phyloP scores from a whole-genome alignment of 192 early-diverging fungal genomes.

The Coemansia umbellata region DNA sequence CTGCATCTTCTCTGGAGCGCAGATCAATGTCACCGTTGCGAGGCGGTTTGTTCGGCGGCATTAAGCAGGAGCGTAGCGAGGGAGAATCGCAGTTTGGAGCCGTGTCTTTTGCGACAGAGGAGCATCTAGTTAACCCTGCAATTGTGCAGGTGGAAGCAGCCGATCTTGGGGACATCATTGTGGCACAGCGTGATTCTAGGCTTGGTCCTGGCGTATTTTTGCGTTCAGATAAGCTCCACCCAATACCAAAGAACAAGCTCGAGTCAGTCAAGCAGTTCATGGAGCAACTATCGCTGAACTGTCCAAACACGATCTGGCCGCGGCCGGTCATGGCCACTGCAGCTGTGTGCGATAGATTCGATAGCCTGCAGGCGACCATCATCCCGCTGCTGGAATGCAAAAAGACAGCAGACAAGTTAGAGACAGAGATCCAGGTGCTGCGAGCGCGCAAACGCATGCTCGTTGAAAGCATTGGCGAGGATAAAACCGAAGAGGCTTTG shows the following conservation, averaged over 20 bases:
- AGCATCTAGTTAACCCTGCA: slow-evolving; percentile 32
- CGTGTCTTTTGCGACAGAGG: slow-evolving; percentile 39
- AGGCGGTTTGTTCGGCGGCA: not conserved
- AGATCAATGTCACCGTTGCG: slow-evolving; percentile 29
- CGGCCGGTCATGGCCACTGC: slow-evolving; percentile 84
- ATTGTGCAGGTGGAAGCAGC: slow-evolving; percentile 18
- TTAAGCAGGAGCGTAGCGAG: slow-evolving; percentile 20
- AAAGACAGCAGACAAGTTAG: slow-evolving; percentile 74
- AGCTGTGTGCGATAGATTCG: slow-evolving; percentile 74
- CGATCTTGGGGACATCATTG: slow-evolving; percentile 23
- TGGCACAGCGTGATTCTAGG: slow-evolving; percentile 38
- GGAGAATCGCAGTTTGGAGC: slow-evolving; percentile 19
- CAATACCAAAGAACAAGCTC: slow-evolving; percentile 49
- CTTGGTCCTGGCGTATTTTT: slow-evolving; percentile 49
- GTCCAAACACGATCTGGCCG: slow-evolving; percentile 51
- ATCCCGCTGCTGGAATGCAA: slow-evolving; percentile 78
- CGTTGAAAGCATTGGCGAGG: slow-evolving; percentile 31
- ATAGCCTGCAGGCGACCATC: slow-evolving; percentile 70
- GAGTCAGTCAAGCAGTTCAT: slow-evolving; percentile 49
- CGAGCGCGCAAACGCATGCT: slow-evolving; percentile 42
- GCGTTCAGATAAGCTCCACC: slow-evolving; percentile 49
- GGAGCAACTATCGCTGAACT: slow-evolving; percentile 37
- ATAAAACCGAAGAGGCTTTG: slow-evolving; percentile 19
- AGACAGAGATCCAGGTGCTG: slow-evolving; percentile 64
- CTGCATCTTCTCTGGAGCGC: not conserved